Evolutionary conservation across 441 rosid species (phyloP).

Genomic region (Erodium texanum): DNA sequence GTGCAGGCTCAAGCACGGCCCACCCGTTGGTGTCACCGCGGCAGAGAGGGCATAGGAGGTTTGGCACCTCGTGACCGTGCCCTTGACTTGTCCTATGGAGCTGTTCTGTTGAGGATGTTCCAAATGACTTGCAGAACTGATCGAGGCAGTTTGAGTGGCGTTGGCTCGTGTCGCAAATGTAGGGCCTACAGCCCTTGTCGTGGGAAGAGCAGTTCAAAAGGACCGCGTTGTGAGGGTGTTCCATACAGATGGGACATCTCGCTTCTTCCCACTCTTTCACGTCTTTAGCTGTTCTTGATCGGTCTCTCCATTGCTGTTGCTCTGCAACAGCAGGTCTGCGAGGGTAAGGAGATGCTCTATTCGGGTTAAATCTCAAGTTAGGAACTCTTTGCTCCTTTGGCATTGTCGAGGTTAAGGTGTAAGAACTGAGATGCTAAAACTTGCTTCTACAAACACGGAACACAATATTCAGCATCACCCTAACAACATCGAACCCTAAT

Average conservation of each 20-base stretch:
- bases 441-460: too few species aligned
- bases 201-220: conserved; percentile 45
- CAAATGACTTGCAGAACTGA: conserved; percentile 31
- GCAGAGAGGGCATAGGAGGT: conserved; percentile 32
- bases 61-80: conserved; percentile 9
- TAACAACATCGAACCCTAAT: too few species aligned
- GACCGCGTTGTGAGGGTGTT: conserved; percentile 61
- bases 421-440: too few species aligned
- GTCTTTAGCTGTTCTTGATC: too few species aligned
- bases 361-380: too few species aligned
- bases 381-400: conserved; percentile 29
- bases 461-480: too few species aligned
- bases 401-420: conserved; percentile 20
- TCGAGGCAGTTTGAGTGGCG: conserved; percentile 60
- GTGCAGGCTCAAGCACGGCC: conserved; percentile 29
- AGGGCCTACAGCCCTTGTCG: conserved; percentile 50
- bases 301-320: conserved; percentile 20
- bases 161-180: conserved; percentile 52
- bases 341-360: conserved; percentile 43
- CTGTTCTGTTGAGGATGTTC: too few species aligned
- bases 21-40: conserved; percentile 30
- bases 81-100: too few species aligned
- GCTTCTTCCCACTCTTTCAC: conserved; percentile 49
- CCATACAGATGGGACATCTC: conserved; percentile 59
- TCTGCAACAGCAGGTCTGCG: conserved; percentile 29